A percentile compares a stretch with the other conserved stretches of the same genome.
Conservation (phyloP, 768 basidiomycete genomes). For the Leccinum ochraceum region DNA sequence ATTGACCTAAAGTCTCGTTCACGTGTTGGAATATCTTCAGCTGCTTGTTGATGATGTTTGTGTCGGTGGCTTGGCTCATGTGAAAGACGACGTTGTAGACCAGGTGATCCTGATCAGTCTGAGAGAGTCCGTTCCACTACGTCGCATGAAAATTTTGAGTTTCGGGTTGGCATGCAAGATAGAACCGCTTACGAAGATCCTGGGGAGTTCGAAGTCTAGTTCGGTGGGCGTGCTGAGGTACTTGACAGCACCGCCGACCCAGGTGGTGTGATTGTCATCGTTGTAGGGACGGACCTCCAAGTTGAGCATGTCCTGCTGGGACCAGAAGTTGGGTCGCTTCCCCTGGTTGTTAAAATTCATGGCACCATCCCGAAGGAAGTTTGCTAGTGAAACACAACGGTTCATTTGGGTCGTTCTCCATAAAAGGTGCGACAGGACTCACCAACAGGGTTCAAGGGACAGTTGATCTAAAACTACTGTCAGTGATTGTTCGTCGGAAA, state of each 20-base stretch:
- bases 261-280: conserved; percentile 42
- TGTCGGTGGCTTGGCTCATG: conserved; percentile 5
- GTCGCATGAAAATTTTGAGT: not conserved
- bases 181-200: conserved; percentile 30
- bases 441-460: conserved; percentile 41
- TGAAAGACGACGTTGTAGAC: too few relatives aligned
- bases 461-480: conserved; percentile 31
- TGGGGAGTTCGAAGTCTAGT: conserved; percentile 42
- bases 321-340: conserved; percentile 41
- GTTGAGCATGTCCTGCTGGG: conserved; percentile 36
- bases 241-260: conserved; percentile 43
- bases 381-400: conserved; percentile 25
- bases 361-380: conserved; percentile 40
- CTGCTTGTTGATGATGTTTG: conserved; percentile 32
- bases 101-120: too few relatives aligned
- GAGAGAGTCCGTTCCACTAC: conserved; percentile 29
- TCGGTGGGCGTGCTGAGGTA: conserved; percentile 38
- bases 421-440: conserved; percentile 7
- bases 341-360: conserved; percentile 41
- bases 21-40: conserved; percentile 40
- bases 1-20: conserved; percentile 36
- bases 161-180: not conserved
- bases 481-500: not conserved
- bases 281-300: conserved; percentile 36
- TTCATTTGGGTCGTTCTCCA: not conserved